Percentiles rank a stretch among this genome's conserved stretches.
These are phyloP conservation scores for Euclidium syriacum DNA, from an alignment of 345 rosid species.

Conservation along the genomic window DNA sequence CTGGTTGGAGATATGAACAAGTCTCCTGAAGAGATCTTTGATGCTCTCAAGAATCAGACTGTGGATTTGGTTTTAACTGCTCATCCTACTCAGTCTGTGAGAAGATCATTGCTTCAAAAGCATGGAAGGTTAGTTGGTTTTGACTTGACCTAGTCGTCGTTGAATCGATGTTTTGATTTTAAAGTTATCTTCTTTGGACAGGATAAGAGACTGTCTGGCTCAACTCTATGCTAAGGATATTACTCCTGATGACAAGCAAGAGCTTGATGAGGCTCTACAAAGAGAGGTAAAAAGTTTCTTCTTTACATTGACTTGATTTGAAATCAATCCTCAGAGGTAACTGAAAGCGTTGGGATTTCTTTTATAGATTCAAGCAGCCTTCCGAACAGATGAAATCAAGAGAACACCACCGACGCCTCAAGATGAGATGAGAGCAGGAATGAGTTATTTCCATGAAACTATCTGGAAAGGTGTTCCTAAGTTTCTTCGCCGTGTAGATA, in stretches of 20 bases:
- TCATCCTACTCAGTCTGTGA: conserved; percentile 95
- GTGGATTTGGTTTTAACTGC: conserved; percentile 98
- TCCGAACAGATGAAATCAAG: conserved; percentile 95
- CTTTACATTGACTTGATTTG: conserved; percentile 7
- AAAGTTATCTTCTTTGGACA: conserved; percentile 25
- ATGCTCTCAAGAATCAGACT: conserved; percentile 93
- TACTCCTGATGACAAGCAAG: conserved; percentile 97
- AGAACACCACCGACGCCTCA: conserved; percentile 98
- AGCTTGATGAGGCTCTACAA: conserved; percentile 94
- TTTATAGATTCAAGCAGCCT: conserved; percentile 95
- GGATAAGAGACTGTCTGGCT: conserved; percentile 84
- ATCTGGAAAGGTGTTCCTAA: conserved; percentile 99
- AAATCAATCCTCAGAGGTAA: not conserved
- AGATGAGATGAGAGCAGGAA: conserved; percentile 99
- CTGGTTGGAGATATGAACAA: conserved; percentile 77
- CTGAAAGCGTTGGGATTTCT: not conserved
- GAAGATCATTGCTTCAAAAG: conserved; percentile 94
- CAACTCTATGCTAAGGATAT: conserved; percentile 89
- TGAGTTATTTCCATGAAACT: conserved; percentile 99
- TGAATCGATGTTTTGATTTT: not conserved
- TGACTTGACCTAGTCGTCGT: not conserved
- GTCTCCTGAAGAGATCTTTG: conserved; percentile 90
- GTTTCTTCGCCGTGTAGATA: conserved; percentile 95
- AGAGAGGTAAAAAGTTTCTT: conserved; percentile 58
- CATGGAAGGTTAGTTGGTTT: conserved; percentile 59